Conservation (phyloP, 2,329 filamentous ascomycete genomes). For the Fusarium luffae region DNA sequence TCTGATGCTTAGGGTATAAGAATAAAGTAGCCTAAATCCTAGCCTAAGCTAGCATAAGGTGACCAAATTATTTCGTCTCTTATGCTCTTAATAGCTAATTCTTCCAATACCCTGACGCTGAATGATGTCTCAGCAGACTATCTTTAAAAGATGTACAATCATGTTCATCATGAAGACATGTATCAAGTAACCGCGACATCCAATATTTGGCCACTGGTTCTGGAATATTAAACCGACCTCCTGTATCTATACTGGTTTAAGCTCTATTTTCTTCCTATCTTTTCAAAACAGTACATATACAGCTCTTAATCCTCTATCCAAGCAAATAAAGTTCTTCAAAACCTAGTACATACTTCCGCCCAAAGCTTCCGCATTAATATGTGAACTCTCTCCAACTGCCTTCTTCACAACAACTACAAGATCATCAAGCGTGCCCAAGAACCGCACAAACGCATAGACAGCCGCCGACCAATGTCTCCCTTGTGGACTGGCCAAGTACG, state of each 20-base stretch:
- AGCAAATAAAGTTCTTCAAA: too few relatives aligned
- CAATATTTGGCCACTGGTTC: not conserved
- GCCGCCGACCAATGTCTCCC: slow-evolving; percentile 21
- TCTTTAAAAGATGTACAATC: too few relatives aligned
- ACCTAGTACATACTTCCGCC: slow-evolving; percentile 5
- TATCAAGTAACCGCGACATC: not conserved
- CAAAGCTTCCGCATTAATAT: slow-evolving; percentile 13
- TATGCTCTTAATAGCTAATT: too few relatives aligned
- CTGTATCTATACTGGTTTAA: not conserved
- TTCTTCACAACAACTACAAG: slow-evolving; percentile 19
- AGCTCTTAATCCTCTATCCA: not conserved
- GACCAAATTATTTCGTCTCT: too few relatives aligned
- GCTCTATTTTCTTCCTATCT: not conserved
- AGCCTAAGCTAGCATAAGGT: too few relatives aligned
- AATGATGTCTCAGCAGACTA: too few relatives aligned
- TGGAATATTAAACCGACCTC: not conserved
- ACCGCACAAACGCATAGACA: slow-evolving; percentile 21
- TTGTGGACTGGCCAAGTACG: not conserved
- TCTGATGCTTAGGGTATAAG: too few relatives aligned
- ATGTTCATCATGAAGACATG: not conserved
- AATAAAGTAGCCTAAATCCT: too few relatives aligned
- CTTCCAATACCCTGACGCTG: too few relatives aligned
- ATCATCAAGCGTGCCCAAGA: slow-evolving; percentile 14
- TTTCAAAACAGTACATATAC: not conserved
- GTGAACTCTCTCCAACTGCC: slow-evolving; percentile 16